Evolutionary conservation across 176 grass and related monocot genomes (phyloP).

Genomic region (Elymus sibiricus): DNA sequence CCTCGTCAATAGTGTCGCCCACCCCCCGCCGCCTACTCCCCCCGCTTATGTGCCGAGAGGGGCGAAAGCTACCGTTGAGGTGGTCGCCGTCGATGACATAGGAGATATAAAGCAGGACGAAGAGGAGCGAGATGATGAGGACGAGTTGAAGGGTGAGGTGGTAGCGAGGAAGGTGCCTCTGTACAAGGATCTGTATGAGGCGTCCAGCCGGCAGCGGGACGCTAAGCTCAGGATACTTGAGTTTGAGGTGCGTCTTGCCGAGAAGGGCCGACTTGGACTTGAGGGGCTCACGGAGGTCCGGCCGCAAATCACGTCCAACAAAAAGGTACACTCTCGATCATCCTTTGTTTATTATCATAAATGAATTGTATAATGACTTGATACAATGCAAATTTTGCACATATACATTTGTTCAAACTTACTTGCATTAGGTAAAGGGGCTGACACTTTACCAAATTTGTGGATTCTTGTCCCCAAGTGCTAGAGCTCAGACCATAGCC

Average conservation of each 20-base stretch:
- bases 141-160: not conserved
- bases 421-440: not conserved
- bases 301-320: slow-evolving; percentile 7
- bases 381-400: not conserved
- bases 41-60: not conserved
- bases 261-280: slow-evolving; percentile 36
- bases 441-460: not conserved
- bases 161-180: slow-evolving; percentile 23
- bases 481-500: not conserved
- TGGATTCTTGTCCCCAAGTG: not conserved
- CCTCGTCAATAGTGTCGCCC: slow-evolving; percentile 41
- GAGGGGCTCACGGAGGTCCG: not conserved
- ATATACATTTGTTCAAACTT: not conserved
- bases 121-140: slow-evolving; percentile 1
- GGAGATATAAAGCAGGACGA: slow-evolving; percentile 21
- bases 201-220: slow-evolving; percentile 39
- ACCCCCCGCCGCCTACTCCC: not conserved
- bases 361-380: not conserved
- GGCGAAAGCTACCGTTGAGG: slow-evolving; percentile 7
- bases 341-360: not conserved
- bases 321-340: slow-evolving; percentile 26
- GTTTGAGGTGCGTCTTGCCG: slow-evolving; percentile 41
- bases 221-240: slow-evolving; percentile 38
- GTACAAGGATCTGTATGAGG: slow-evolving; percentile 49
- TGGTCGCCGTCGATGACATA: slow-evolving; percentile 17